These are phyloP conservation scores for Monosporascus sp. DNA, from an alignment of 2,329 filamentous ascomycete genomes.

Conservation along the genomic window DNA sequence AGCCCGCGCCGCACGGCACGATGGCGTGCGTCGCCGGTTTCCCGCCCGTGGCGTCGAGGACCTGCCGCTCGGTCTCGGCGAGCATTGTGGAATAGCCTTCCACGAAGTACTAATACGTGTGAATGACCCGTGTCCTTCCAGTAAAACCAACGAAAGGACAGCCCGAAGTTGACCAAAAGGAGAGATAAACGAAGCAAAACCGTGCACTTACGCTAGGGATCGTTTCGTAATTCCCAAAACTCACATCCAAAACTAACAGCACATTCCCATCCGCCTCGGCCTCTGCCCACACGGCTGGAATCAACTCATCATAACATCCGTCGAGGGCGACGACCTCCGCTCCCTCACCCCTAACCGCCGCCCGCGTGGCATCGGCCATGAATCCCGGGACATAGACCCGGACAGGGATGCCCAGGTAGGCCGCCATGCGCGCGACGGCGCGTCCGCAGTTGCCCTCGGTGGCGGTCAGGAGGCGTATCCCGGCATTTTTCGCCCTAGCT, in stretches of 20 bases:
- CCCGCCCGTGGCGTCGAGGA: conserved; percentile 33
- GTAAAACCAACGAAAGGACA: background rate
- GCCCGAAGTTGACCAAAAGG: conserved; percentile 1
- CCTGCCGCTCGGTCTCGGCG: conserved; percentile 59
- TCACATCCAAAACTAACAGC: conserved; percentile 63
- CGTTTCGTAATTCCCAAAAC: conserved; percentile 59
- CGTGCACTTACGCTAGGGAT: conserved; percentile 47
- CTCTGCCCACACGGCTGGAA: conserved; percentile 41
- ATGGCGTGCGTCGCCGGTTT: conserved; percentile 45
- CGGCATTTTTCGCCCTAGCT: conserved; percentile 10
- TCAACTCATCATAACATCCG: conserved; percentile 60
- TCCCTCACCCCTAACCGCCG: conserved; percentile 55
- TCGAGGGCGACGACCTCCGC: conserved; percentile 50
- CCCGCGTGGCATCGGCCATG: conserved; percentile 48
- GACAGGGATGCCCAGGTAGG: conserved; percentile 45
- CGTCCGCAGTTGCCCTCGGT: conserved; percentile 76
- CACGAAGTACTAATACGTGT: conserved; percentile 56
- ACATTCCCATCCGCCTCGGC: conserved; percentile 32
- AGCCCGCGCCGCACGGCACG: conserved; percentile 67
- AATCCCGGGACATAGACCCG: conserved; percentile 58
- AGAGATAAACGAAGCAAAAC: background rate
- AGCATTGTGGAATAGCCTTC: conserved; percentile 74
- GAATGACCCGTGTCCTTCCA: background rate
- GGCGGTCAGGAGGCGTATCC: conserved; percentile 51
- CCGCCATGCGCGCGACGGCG: conserved; percentile 64